phyloP scores from a whole-genome alignment of 75 land plant species.

The Cryptomeria japonica region DNA sequence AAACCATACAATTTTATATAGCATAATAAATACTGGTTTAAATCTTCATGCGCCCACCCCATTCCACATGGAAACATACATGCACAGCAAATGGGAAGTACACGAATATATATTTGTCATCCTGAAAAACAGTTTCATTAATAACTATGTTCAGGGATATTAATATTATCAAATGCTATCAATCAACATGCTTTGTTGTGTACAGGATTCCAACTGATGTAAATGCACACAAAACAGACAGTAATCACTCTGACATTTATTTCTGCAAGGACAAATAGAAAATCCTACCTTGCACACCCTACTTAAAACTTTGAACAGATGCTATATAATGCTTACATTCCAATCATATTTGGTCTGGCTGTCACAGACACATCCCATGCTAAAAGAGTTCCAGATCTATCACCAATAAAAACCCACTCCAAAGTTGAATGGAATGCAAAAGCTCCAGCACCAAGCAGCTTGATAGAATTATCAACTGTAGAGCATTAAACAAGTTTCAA shows the following conservation, averaged over 20 bases:
- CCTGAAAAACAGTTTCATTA: background rate
- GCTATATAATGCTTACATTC: slow-evolving; percentile 71
- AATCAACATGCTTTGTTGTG: background rate
- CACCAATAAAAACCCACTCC: slow-evolving; percentile 99
- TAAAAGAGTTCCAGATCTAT: slow-evolving; percentile 85
- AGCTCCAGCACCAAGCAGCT: slow-evolving; percentile 95
- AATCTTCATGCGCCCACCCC: background rate
- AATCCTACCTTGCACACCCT: background rate
- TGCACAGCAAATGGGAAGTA: background rate
- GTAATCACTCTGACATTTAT: background rate
- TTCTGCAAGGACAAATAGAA: background rate
- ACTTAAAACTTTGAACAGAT: slow-evolving; percentile 1
- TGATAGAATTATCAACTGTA: slow-evolving; percentile 93
- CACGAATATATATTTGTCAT: background rate
- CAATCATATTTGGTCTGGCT: slow-evolving; percentile 91
- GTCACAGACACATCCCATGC: slow-evolving; percentile 99
- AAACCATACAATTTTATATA: background rate
- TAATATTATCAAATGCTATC: background rate
- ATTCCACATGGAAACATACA: background rate
- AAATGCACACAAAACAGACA: background rate
- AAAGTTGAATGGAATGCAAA: slow-evolving; percentile 96
- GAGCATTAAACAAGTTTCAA: slow-evolving; percentile 1
- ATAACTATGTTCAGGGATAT: background rate
- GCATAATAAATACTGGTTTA: background rate
- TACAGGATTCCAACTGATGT: background rate